Evolutionary conservation across 2,329 filamentous ascomycete species (phyloP), one percentile per base, ranked within the genome.

Genomic region (Aureobasidium zeae): DNA sequence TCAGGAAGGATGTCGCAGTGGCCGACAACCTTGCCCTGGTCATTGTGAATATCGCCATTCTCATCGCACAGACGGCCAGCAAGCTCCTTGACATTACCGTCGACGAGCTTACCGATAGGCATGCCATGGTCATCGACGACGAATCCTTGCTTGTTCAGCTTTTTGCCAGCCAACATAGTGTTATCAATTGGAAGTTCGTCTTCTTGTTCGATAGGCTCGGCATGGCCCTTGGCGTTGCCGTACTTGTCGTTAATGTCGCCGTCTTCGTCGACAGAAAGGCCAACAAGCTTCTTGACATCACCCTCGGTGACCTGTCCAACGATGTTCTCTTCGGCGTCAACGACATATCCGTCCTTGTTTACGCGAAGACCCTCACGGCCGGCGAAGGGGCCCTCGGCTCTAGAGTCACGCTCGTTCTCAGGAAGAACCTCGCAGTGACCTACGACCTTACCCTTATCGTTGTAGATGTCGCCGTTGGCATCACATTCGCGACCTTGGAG

Each of bases 31-130:
- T 83, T 77, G 33, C 82, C 82, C n/a, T 71, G 74, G 58, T 86
- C 81, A 56, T 81, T 82, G 65, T 79, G 76, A 51, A 86, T 74
- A 55, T 83, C 76, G 25, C 82, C 82, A 21, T 83, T 65, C 60
- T 78, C 81, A 58, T 86, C 79, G 54, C 79, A 77, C 73, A 81
- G 80, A 55, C 75, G 76, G 20, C 81, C 81, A 8, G 77, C 63
- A 31, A 86, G 71, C 44, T 73, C 70, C 60, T 75, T 74, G 25
- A 74, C 56, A 48, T 81, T 75, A 11, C 82, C 82, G 56, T 85
- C 79, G 16, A 84, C 61, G 1, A 86, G 71, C 26, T 77, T 74
- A 26, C 77, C 82, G 48, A 75, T 60, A 13, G 68, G 68, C 4
- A 70, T 64, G 29, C 67, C 67, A 45, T 70, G 65, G 34, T 68